These are phyloP conservation scores for Psilocybe cubensis DNA, from an alignment of 768 basidiomycete species.

Conservation along the genomic window DNA sequence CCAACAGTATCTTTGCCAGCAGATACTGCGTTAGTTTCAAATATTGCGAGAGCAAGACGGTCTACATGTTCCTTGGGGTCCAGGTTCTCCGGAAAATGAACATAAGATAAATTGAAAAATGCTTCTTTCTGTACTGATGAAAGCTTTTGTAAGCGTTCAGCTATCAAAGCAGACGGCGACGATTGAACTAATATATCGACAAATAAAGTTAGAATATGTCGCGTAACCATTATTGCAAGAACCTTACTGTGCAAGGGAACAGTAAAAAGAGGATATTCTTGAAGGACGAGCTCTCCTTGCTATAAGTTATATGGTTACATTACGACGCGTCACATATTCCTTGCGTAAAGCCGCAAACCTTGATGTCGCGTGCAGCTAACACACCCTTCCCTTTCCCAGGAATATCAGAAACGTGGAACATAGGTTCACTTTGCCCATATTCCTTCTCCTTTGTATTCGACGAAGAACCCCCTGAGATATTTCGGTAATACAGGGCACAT, in stretches of 20 bases:
- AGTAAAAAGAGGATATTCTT: conserved; percentile 56
- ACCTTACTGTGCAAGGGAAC: conserved; percentile 52
- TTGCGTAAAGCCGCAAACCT: conserved; percentile 34
- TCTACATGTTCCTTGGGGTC: conserved; percentile 39
- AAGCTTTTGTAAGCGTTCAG: conserved; percentile 35
- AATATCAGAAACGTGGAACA: conserved; percentile 43
- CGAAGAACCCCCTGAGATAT: not conserved
- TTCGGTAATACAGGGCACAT: not conserved
- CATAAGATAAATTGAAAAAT: conserved; percentile 61
- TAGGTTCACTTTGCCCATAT: not conserved
- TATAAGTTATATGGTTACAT: conserved; percentile 20
- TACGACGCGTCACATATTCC: not conserved
- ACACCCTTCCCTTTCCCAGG: conserved; percentile 60
- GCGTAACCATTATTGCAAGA: not conserved
- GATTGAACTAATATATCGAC: conserved; percentile 36
- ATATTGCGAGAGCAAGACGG: conserved; percentile 62
- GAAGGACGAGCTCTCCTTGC: conserved; percentile 64
- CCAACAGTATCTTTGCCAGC: conserved; percentile 53
- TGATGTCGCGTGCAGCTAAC: conserved; percentile 54
- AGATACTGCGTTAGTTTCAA: conserved; percentile 67
- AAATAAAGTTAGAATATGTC: not conserved
- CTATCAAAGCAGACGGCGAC: conserved; percentile 50
- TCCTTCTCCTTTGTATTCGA: not conserved
- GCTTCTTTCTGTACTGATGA: conserved; percentile 35
- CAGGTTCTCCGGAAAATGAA: conserved; percentile 48